A percentile compares a stretch with the other conserved stretches of the same genome.
phyloP scores from a whole-genome alignment of 1,284 basidiomycete species.

The Trichosporon ovoides region DNA sequence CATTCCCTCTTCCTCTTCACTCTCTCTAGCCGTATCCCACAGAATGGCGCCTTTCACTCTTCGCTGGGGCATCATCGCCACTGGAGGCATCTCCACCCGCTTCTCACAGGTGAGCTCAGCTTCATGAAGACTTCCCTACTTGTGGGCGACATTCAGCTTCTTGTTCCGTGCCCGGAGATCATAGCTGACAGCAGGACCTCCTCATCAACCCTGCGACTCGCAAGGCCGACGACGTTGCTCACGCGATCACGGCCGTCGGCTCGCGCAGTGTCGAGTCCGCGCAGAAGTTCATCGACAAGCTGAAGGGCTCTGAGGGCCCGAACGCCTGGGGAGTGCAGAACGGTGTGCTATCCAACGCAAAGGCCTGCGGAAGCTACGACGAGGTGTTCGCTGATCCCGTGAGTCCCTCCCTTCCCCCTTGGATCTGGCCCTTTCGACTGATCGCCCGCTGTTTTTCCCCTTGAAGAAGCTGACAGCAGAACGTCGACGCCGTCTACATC shows the following conservation, averaged over 20 bases:
- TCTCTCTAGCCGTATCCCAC: not conserved
- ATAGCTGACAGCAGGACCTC: conserved; percentile 30
- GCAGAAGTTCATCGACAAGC: conserved; percentile 60
- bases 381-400: conserved; percentile 69
- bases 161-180: not conserved
- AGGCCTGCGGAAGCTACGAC: conserved; percentile 70
- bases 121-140: not conserved
- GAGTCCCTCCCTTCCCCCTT: conserved; percentile 20
- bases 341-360: conserved; percentile 50
- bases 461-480: conserved; percentile 47
- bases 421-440: not conserved
- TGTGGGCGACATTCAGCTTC: not conserved
- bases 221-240: conserved; percentile 63
- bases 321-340: conserved; percentile 32
- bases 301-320: conserved; percentile 27
- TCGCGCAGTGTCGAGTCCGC: conserved; percentile 69
- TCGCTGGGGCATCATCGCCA: conserved; percentile 50
- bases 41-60: conserved; percentile 28
- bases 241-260: conserved; percentile 72
- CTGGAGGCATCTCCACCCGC: conserved; percentile 41
- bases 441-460: not conserved
- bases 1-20: not conserved
- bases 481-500: conserved; percentile 74
- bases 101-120: conserved; percentile 34
- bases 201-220: conserved; percentile 50